phyloP scores from a whole-genome alignment of 352 stramenopile genomes.

The Pythium aphanidermatum region DNA sequence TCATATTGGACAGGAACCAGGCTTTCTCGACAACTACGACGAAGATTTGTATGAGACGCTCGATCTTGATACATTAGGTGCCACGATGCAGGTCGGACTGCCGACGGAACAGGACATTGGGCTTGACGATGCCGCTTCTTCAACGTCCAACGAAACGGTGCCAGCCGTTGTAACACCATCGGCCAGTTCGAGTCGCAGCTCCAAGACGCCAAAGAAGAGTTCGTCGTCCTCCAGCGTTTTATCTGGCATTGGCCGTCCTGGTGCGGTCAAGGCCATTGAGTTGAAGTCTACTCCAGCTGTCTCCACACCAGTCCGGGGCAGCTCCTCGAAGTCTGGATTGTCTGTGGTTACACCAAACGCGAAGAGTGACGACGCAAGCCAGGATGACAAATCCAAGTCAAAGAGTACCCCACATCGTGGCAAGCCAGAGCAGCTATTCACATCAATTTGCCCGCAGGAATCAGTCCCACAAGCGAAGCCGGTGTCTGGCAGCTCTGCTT shows the following conservation, averaged over 20 bases:
- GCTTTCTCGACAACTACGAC: conserved; percentile 92
- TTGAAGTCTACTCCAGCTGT: conserved; percentile 65
- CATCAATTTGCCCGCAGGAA: conserved; percentile 27
- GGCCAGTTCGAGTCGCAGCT: conserved; percentile 16
- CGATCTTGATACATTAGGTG: conserved; percentile 89
- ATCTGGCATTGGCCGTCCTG: conserved; percentile 63
- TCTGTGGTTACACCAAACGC: conserved; percentile 27
- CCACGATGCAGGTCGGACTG: conserved; percentile 61
- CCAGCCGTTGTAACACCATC: not conserved
- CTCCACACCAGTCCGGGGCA: conserved; percentile 30
- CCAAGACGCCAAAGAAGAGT: conserved; percentile 74
- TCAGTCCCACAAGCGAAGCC: conserved; percentile 15
- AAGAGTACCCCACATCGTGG: conserved; percentile 48
- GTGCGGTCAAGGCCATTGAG: conserved; percentile 70
- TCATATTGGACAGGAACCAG: conserved; percentile 85
- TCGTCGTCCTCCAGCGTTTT: conserved; percentile 40
- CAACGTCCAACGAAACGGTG: conserved; percentile 11
- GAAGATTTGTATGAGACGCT: conserved; percentile 95
- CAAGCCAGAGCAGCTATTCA: conserved; percentile 25
- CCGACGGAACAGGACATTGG: conserved; percentile 69
- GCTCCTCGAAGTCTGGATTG: conserved; percentile 29
- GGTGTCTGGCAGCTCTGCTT: conserved; percentile 9
- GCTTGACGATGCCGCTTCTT: conserved; percentile 37
- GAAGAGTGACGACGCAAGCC: conserved; percentile 44
- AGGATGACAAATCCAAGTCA: conserved; percentile 38